Conservation (phyloP, 169 alveolate species). For the Cryptosporidium ubiquitum region DNA sequence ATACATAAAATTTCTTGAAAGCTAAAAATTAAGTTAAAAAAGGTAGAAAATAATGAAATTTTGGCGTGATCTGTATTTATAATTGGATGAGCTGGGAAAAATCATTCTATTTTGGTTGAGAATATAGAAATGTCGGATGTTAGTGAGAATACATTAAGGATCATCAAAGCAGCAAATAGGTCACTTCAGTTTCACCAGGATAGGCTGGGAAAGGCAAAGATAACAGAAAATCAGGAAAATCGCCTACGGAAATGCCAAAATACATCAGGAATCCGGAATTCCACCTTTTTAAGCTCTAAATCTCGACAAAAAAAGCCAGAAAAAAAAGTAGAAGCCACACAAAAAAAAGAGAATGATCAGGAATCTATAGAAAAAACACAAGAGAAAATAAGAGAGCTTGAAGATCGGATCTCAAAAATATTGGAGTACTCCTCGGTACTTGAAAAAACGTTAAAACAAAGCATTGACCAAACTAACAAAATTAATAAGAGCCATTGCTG, state of each 20-base stretch:
- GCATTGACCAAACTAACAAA: background rate
- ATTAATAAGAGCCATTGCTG: background rate
- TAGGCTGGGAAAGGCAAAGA: background rate
- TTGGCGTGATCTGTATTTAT: background rate
- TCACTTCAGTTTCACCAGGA: constrained; percentile 16
- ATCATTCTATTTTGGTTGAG: background rate
- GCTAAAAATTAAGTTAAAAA: background rate
- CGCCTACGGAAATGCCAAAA: background rate
- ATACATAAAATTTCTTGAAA: too few relatives aligned
- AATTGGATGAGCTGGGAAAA: background rate
- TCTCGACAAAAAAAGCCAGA: background rate
- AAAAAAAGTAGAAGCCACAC: background rate
- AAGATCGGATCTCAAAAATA: constrained; percentile 23
- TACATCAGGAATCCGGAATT: background rate
- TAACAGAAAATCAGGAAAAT: background rate
- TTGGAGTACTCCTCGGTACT: constrained; percentile 40
- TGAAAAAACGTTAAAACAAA: constrained; percentile 17
- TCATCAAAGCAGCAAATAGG: constrained; percentile 51
- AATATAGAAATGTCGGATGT: background rate
- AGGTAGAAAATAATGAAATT: background rate
- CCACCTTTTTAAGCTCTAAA: background rate
- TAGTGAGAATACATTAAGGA: constrained; percentile 16
- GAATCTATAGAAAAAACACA: constrained; percentile 3
- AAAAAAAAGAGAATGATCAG: background rate
- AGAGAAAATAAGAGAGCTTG: constrained; percentile 30